phyloP scores from a whole-genome alignment of 257 asterid genomes.

The Lycium ferocissimum region DNA sequence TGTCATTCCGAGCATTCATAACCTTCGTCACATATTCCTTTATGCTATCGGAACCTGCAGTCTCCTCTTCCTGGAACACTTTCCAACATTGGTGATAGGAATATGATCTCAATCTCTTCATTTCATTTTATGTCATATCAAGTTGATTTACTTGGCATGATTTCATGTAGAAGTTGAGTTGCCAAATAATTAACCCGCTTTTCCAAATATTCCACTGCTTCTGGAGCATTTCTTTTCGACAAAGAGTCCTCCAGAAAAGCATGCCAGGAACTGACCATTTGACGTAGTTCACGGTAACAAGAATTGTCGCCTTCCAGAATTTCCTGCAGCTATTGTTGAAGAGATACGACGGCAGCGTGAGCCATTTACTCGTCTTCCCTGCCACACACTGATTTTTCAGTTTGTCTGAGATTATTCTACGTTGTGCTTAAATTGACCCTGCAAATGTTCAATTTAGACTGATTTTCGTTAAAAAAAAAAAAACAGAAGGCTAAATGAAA shows the following conservation, averaged over 20 bases:
- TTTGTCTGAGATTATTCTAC: neutral
- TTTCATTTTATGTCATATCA: too few relatives aligned
- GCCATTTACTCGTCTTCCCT: neutral
- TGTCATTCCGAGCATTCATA: neutral
- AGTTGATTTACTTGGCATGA: too few relatives aligned
- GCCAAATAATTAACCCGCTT: neutral
- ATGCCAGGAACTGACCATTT: neutral
- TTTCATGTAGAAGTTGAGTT: neutral
- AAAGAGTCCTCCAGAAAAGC: neutral
- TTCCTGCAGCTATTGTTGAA: slow-evolving; percentile 2
- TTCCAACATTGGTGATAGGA: neutral
- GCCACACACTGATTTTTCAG: neutral
- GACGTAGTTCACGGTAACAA: neutral
- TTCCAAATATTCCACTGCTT: neutral
- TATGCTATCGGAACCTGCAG: neutral
- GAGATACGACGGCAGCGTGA: neutral
- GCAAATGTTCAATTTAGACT: neutral
- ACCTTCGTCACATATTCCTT: neutral
- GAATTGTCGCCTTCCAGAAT: neutral
- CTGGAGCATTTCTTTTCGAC: neutral
- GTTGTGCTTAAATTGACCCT: neutral
- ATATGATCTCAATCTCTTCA: too few relatives aligned
- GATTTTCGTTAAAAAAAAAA: fast-evolving
- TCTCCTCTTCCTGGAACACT: neutral
- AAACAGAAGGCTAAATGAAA: neutral